These are phyloP conservation scores for Pseudisothecium myosuroides DNA, from an alignment of 225 moss, liverwort and hornwort genomes.

Conservation along the genomic window DNA sequence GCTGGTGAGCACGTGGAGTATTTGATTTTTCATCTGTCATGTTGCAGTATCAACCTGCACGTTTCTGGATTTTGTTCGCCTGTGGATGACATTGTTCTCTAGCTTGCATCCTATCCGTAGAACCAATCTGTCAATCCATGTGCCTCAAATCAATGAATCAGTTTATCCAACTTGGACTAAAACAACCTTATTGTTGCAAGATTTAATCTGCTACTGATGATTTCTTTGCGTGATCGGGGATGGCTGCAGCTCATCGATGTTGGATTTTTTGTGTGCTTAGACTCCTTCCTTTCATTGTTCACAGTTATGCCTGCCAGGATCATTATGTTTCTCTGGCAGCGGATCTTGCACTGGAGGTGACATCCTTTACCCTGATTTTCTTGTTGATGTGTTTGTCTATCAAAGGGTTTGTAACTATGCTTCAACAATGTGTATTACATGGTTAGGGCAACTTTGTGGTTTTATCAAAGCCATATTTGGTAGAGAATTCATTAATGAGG, in stretches of 20 bases:
- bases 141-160: not conserved
- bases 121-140: not conserved
- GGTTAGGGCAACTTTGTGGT: not conserved
- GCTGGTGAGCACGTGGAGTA: constrained; percentile 49
- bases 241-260: constrained; percentile 96
- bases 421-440: not conserved
- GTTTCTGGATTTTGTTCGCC: not conserved
- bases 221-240: constrained; percentile 4
- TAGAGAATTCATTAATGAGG: not conserved
- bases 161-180: not conserved
- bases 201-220: not conserved
- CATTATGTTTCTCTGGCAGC: constrained; percentile 75
- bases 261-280: constrained; percentile 97
- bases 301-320: constrained; percentile 94
- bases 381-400: not conserved
- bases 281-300: constrained; percentile 95
- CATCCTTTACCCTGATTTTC: not conserved
- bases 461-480: not conserved
- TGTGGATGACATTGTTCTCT: not conserved
- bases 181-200: not conserved
- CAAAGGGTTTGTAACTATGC: not conserved
- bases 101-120: not conserved
- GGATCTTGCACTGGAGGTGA: constrained; percentile 67
- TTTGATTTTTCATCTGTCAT: not conserved
- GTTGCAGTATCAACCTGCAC: not conserved